phyloP scores from a whole-genome alignment of 441 rosid genomes.

The Erodium chrysanthum region DNA sequence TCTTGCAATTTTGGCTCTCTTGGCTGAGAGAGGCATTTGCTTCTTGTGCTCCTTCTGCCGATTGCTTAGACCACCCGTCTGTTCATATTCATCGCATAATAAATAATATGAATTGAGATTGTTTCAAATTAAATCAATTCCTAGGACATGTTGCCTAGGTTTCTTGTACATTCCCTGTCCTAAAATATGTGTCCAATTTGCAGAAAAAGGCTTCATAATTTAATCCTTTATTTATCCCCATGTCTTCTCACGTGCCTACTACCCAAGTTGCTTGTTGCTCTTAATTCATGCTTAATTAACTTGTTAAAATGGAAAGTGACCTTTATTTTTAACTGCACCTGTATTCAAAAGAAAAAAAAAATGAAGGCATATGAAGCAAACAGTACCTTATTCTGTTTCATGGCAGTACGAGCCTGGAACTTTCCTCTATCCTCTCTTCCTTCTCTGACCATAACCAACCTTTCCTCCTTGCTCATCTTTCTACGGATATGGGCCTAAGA shows the following conservation, averaged over 20 bases:
- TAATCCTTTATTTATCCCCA: no score
- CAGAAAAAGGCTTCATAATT: no score
- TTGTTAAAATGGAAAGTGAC: no score
- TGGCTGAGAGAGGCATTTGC: conserved; percentile 69
- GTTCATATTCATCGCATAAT: conserved; percentile 12
- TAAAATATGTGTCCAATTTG: no score
- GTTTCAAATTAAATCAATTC: no score
- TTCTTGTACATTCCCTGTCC: no score
- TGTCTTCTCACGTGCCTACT: no score
- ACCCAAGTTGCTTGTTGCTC: no score
- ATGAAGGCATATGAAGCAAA: background rate
- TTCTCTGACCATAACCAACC: conserved; percentile 60
- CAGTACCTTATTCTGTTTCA: conserved; percentile 70
- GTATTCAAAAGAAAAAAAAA: background rate
- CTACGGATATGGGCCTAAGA: conserved; percentile 64
- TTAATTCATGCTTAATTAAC: no score
- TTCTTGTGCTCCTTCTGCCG: conserved; percentile 76
- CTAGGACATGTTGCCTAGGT: no score
- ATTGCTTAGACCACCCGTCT: conserved; percentile 78
- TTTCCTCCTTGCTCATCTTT: conserved; percentile 67
- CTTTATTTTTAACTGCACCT: no score
- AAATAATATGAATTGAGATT: no score
- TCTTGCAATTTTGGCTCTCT: conserved; percentile 42
- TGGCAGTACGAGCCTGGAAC: conserved; percentile 54
- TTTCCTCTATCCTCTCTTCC: conserved; percentile 82